A percentile compares a stretch with the other conserved stretches of the same genome.
Conservation (phyloP, 1,284 basidiomycete species). For the Tilletia setariae region DNA sequence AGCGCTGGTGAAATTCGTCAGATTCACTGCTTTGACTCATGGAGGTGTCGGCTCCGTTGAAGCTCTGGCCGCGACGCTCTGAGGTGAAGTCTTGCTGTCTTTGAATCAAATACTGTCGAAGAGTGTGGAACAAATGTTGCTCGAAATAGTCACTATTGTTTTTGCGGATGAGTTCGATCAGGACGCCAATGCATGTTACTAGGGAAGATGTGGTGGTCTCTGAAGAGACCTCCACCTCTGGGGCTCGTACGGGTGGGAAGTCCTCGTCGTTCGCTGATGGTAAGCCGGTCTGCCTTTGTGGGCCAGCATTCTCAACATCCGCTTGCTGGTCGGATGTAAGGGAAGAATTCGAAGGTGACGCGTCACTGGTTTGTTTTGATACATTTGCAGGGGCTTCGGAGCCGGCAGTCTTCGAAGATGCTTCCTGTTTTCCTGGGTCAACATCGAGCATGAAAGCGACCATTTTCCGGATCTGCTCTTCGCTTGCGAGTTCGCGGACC, state of each 20-base stretch:
- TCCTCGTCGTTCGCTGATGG: conserved; percentile 1
- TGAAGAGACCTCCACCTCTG: conserved; percentile 49
- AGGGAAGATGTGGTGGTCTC: conserved; percentile 83
- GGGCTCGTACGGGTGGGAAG: conserved; percentile 39
- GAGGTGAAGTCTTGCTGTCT: conserved; percentile 67
- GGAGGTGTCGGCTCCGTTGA: conserved; percentile 14
- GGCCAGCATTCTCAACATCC: conserved; percentile 22
- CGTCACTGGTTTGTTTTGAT: not conserved
- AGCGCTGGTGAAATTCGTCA: conserved; percentile 18
- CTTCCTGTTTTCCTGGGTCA: conserved; percentile 24
- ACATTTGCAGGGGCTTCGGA: not conserved
- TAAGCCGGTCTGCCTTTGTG: not conserved
- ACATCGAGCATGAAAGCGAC: conserved; percentile 72
- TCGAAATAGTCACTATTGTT: conserved; percentile 99
- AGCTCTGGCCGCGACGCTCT: conserved; percentile 27
- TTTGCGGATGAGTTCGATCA: conserved; percentile 94
- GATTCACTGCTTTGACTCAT: conserved; percentile 15
- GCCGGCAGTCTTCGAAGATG: conserved; percentile 13
- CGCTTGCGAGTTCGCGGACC: conserved; percentile 80
- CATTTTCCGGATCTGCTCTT: conserved; percentile 70
- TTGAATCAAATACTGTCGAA: conserved; percentile 82
- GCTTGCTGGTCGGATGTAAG: conserved; percentile 21
- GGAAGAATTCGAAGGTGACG: not conserved
- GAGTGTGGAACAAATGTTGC: conserved; percentile 92
- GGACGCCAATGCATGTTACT: conserved; percentile 78